Base-by-base conservation (phyloP, 1,284 basidiomycete species). In the Agaricales sp. region DNA sequence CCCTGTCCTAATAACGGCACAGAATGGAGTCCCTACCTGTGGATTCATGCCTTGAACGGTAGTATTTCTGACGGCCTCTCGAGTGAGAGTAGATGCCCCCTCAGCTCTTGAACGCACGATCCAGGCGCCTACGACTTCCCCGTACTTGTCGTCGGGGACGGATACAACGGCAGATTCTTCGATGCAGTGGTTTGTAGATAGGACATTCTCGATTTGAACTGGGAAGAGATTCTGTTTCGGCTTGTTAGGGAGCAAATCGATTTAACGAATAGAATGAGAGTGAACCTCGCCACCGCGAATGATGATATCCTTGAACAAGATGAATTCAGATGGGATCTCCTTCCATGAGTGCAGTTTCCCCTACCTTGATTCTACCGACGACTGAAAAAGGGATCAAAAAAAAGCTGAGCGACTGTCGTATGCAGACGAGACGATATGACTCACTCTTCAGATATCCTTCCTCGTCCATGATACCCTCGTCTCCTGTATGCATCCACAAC, bases 401-500 rank as follows among this genome's bases (percentile, higher is more conserved):
- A 25, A 19, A 16, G 13, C 48, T 55, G 46, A 55, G 55, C 16
- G 23, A 45, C 30, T 39, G 43, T 47, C 43, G 46, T n/a, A 19
- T 13, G 16, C 45, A 21, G 21, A 48, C 13, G 18, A 19, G 47
- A 44, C 12, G 53, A 47, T 43, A 43, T 35, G 19, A 63, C 73
- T 54, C 56, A 87, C 86, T 80, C 56, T 66, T 67, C 18, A 92
- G 64, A 65, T 91, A 92, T 2, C 90, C 90, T 51, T 92, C 83
- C 48, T 82, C 76, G 57, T 92, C 88, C 67, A 92, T 76, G 35
- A 87, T 79, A 1, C 75, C 90, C 57, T 91, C 78, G 62, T 93
- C 90, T 1, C 90, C 89, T 0, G 87, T 89, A 60, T 85, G 75
- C 81, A 92, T 90, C 89, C 87, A 92, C 38, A 83, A 55, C 1